Percentiles rank a stretch among this genome's conserved stretches.
Conservation (phyloP, 805 yeast species). For the Citeromyces matritensis region DNA sequence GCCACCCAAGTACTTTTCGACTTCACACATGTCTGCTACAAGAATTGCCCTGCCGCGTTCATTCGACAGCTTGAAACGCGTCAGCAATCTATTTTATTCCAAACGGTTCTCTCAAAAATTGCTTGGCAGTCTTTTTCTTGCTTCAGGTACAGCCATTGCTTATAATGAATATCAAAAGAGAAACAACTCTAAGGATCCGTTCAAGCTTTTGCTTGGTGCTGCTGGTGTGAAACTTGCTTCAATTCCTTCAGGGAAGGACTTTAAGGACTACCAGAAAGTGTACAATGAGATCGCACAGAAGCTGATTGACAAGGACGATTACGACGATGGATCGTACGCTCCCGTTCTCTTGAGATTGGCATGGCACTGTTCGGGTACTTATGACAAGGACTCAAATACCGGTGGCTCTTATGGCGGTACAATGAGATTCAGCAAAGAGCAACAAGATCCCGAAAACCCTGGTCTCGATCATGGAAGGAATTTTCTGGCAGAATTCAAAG, state of each 20-base stretch:
- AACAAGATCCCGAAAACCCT: conserved; percentile 30
- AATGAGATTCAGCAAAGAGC: conserved; percentile 35
- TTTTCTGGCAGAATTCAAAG: conserved; percentile 38
- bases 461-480: conserved; percentile 39
- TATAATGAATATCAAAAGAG: conserved; percentile 7
- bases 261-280: conserved; percentile 44
- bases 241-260: conserved; percentile 13
- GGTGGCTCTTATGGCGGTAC: conserved; percentile 40
- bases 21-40: no score
- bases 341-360: conserved; percentile 30
- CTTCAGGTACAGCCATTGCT: no score
- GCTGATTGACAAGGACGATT: conserved; percentile 37
- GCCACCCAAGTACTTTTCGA: no score
- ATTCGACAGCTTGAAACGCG: conserved; percentile 1
- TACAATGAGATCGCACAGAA: conserved; percentile 62
- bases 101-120: no score
- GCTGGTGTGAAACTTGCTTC: conserved; percentile 18
- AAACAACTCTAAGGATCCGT: conserved; percentile 8
- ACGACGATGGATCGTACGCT: conserved; percentile 43
- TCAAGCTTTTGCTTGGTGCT: conserved; percentile 16
- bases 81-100: no score
- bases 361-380: conserved; percentile 37
- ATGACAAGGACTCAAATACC: conserved; percentile 22
- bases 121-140: no score
- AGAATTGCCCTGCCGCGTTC: conserved; percentile 1